Conservation (phyloP, 2,329 filamentous ascomycete species). For the Stemphylium vesicarium region DNA sequence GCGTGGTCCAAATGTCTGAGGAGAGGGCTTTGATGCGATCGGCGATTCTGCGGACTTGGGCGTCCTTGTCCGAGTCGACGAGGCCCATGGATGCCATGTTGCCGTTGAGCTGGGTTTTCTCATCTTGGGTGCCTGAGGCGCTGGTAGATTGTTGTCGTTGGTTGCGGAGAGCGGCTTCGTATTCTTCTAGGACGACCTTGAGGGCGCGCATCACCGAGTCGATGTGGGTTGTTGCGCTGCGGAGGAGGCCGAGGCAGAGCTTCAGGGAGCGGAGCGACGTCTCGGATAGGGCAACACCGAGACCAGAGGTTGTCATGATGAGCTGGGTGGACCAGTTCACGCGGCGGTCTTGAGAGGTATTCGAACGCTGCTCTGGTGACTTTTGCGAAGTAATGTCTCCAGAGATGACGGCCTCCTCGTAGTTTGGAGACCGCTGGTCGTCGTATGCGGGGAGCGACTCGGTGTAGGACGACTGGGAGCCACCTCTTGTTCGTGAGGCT, state of each 20-base stretch:
- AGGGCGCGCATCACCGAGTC: slow-evolving; percentile 76
- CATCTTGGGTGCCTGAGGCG: slow-evolving; percentile 17
- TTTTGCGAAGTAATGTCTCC: slow-evolving; percentile 28
- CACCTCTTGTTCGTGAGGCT: slow-evolving; percentile 52
- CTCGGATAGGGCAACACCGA: slow-evolving; percentile 90
- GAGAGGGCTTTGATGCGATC: slow-evolving; percentile 74
- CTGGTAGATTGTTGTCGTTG: slow-evolving; percentile 32
- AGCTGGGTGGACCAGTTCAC: slow-evolving; percentile 79
- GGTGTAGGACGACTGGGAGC: slow-evolving; percentile 69
- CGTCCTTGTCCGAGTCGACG: slow-evolving; percentile 37
- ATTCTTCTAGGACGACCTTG: slow-evolving; percentile 78
- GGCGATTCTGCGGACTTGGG: slow-evolving; percentile 66
- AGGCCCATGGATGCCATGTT: slow-evolving; percentile 25
- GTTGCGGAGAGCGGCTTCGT: slow-evolving; percentile 63
- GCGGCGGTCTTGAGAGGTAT: slow-evolving; percentile 43
- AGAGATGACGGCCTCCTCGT: slow-evolving; percentile 64
- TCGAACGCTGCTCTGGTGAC: slow-evolving; percentile 24
- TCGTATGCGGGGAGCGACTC: slow-evolving; percentile 87
- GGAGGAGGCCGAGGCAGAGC: slow-evolving; percentile 81
- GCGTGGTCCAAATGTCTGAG: slow-evolving; percentile 56
- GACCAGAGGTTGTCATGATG: slow-evolving; percentile 87
- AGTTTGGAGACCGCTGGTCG: slow-evolving; percentile 75
- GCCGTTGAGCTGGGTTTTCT: slow-evolving; percentile 21
- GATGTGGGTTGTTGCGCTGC: slow-evolving; percentile 82
- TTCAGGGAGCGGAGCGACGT: slow-evolving; percentile 84